These are phyloP conservation scores for Tuber aestivum DNA, from an alignment of 495 filamentous ascomycete genomes.

Conservation along the genomic window DNA sequence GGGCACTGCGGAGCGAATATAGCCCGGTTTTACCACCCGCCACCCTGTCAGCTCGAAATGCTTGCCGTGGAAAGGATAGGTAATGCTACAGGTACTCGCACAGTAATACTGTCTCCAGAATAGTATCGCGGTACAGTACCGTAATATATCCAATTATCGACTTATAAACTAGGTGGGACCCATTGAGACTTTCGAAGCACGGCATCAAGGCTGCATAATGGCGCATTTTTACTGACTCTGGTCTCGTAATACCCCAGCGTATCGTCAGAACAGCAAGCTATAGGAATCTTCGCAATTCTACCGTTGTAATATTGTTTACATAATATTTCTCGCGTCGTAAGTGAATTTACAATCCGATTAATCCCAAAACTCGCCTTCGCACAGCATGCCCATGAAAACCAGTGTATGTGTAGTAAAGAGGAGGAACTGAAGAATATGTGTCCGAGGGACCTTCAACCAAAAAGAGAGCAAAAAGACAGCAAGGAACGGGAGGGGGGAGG, in stretches of 20 bases:
- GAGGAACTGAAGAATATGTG: neutral
- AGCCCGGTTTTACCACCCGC: neutral
- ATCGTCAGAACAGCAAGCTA: neutral
- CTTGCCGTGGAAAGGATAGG: neutral
- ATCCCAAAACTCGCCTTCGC: neutral
- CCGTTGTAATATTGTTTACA: neutral
- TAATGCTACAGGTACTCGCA: neutral
- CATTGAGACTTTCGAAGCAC: neutral
- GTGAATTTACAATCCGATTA: constrained; percentile 3
- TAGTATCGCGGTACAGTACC: neutral
- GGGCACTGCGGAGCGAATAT: neutral
- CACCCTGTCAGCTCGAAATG: neutral
- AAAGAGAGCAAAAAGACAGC: constrained; percentile 15
- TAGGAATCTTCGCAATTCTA: neutral
- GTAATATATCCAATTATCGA: neutral
- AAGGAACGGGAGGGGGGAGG: constrained; percentile 5
- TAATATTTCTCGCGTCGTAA: neutral
- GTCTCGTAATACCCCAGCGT: neutral
- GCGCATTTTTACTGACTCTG: neutral
- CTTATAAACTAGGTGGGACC: neutral
- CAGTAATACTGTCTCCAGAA: neutral
- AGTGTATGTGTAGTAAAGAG: neutral
- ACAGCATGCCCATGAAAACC: neutral
- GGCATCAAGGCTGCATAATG: neutral
- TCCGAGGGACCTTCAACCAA: constrained; percentile 2